Evolutionary conservation across 306 rosid species (phyloP).

Genomic region (Ormosia semicastrata): DNA sequence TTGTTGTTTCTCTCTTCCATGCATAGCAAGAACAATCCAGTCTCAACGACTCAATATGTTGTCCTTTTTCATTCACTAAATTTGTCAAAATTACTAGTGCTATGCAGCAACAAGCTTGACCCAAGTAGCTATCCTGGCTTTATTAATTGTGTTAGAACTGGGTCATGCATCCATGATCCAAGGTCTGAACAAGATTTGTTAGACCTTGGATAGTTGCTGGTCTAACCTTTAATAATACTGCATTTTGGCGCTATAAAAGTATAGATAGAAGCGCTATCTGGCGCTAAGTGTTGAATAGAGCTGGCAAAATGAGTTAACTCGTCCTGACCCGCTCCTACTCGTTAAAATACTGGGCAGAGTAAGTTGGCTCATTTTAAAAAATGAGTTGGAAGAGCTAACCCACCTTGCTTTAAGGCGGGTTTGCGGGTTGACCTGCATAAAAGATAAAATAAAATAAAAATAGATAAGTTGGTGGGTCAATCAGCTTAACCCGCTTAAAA

Average conservation of each 20-base stretch:
- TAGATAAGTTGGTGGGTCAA: too few species aligned
- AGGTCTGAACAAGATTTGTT: neutral
- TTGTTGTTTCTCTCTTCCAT: neutral
- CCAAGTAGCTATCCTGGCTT: neutral
- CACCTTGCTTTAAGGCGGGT: too few species aligned
- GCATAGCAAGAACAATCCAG: neutral
- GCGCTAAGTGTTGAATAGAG: neutral
- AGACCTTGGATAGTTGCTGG: neutral
- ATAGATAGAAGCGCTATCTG: neutral
- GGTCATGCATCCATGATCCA: neutral
- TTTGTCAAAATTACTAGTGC: neutral
- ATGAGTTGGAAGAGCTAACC: too few species aligned
- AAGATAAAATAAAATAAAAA: too few species aligned
- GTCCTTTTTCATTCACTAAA: neutral
- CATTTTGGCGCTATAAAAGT: too few species aligned
- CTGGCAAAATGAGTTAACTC: too few species aligned
- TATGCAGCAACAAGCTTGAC: neutral
- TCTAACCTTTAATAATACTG: neutral
- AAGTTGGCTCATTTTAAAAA: too few species aligned
- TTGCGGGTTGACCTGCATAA: too few species aligned
- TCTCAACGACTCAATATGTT: neutral
- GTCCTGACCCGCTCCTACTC: too few species aligned
- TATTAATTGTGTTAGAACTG: neutral
- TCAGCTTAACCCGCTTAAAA: too few species aligned
- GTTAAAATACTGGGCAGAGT: too few species aligned